Evolutionary conservation across 495 filamentous ascomycete genomes (phyloP), one percentile per base, ranked within the genome.

Genomic region (Baudoinia panamericana): DNA sequence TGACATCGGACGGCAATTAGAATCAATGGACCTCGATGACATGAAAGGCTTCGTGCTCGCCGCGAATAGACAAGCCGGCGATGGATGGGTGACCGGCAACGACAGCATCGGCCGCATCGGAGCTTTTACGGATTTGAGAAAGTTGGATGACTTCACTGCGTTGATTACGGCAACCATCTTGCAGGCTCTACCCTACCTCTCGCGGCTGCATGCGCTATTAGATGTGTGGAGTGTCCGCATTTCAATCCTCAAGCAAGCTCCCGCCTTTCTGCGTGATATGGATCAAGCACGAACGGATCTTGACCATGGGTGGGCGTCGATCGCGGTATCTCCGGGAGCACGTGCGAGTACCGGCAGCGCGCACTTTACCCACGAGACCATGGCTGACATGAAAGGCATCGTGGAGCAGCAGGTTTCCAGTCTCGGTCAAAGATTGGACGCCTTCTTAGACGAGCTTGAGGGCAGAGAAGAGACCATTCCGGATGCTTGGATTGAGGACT

Each of bases 131-230:
- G 56, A 56, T 63, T 63, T 50, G 61, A 58, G 32, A 65, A 65
- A 71, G 47, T 46, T 95, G 58, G 84, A 86, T 49, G 86, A 92
- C 56, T 75, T 94, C 55, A 87, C 86, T 2, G 78, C 88, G 20
- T 66, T 95, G 25, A 71, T 96, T 29, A 95, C 90, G 18, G 81
- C 84, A 17, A 93, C 83, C 13, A 80, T 86, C 4, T 55, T 97
- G 12, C 82, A 87, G 45, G 75, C 87, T 8, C 67, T 97, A 18
- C 90, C 92, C 1, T 75, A 80, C 30, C 59, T 94, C n/a, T 79
- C 79, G 22, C 72, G 70, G 22, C 60, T 97, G 27, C 75, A 69
- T 21, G 67, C 69, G 11, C 57, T 86, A 1, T 63, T 96, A 32
- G 70, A 70, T 30, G 69, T 70, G 8, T 97, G 90, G 90, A 72